Base-by-base conservation (phyloP, 2,329 filamentous ascomycete species). In the Chaetothyriales sp. region DNA sequence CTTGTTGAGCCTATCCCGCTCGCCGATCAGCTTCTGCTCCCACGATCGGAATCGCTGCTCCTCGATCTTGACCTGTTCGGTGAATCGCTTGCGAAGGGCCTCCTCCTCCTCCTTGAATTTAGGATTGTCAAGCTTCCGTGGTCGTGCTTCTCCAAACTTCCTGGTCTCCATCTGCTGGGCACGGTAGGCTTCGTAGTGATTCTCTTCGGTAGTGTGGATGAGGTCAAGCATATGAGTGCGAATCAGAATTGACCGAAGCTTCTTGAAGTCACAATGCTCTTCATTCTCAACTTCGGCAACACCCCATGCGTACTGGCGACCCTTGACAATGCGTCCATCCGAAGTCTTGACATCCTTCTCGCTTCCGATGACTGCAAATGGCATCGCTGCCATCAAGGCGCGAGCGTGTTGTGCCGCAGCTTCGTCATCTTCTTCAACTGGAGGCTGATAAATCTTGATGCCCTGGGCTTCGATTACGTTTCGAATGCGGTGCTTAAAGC, bases 51-150 rank as follows among this genome's bases (percentile, higher is more conserved):
- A 98, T 60, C 92, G 83, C 75, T 95, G 88, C 75, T 98, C 92
- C 77, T 98, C 93, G 65, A 98, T 86, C 86, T 98, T 98, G 76
- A 98, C 92, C 72, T 98, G 92, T 76, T 98, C 92, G 62, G 92
- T 98, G 74, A 98, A 98, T 62, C 93, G 82, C 82, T 98, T 98
- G 73, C 92, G 83, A 59, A 98, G 81, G 56, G 86, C 86, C 78
- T 98, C 92, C 68, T 98, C 92, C 73, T 98, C 92, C 70, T 98
- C 92, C 81, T 98, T 98, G 80, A 96, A 98, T 78, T 98, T 98
- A 73, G 92, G 92, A 78, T 98, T 98, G 75, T 98, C 92, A 63
- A 98, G 78, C 80, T 98, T 98, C 72, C 90, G 80, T 62, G 92
- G 92, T 60, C 90, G 83, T 53, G 89, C 90, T 75, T 98, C 93